Evolutionary conservation across 805 yeast species (phyloP).

Genomic region (Candida andamanensis): DNA sequence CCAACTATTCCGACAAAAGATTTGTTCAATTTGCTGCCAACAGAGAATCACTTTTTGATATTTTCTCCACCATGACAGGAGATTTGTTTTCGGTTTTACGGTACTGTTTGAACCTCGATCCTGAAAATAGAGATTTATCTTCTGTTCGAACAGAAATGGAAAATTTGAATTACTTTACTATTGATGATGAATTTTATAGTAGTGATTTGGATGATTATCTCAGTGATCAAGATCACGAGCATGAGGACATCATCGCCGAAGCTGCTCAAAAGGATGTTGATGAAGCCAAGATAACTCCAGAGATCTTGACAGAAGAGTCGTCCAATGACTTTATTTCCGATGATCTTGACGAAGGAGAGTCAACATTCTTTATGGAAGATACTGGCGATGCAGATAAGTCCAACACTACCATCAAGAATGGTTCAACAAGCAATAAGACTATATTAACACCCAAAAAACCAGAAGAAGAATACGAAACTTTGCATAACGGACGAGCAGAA

Average conservation of each 20-base stretch:
- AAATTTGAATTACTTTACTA: constrained; percentile 63
- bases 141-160: constrained; percentile 57
- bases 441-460: background rate
- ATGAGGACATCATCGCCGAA: constrained; percentile 3
- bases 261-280: background rate
- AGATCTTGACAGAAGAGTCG: background rate
- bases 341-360: constrained; percentile 9
- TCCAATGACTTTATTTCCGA: constrained; percentile 1
- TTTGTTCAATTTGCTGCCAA: constrained; percentile 82
- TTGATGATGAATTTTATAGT: constrained; percentile 60
- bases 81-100: constrained; percentile 85
- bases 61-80: constrained; percentile 81
- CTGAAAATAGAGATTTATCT: constrained; percentile 68
- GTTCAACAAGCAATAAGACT: background rate
- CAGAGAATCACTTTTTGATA: constrained; percentile 86
- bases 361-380: constrained; percentile 14
- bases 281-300: background rate
- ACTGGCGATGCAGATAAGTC: constrained; percentile 10
- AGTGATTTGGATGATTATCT: constrained; percentile 49
- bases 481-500: constrained; percentile 29
- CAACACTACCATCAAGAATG: constrained; percentile 9
- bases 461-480: constrained; percentile 1
- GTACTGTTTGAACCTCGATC: constrained; percentile 76
- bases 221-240: constrained; percentile 17
- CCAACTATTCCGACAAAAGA: constrained; percentile 73